Evolutionary conservation across 768 basidiomycete genomes (phyloP), one percentile per base, ranked within the genome.

Genomic region (Hericium rajendrae): DNA sequence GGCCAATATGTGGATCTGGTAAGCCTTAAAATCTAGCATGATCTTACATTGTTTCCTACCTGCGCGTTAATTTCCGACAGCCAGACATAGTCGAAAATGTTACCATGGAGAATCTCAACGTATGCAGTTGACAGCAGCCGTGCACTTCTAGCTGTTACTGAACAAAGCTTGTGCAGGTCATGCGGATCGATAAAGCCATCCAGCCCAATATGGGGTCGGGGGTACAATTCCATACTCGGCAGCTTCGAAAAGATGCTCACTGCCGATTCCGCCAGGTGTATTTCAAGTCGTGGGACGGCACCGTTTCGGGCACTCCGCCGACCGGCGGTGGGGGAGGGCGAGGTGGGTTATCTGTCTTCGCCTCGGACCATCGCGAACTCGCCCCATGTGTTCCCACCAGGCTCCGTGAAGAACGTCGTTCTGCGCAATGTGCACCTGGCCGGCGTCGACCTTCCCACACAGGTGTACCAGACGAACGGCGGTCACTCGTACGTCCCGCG

Each of bases 141-240:
- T 43, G 32, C 4, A 6, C 32, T 32, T 32, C 32, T 32, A 2
- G 32, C 32, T 32, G 32, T 32, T 10, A 32, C 32, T 32, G 32
- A 32, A 6, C 32, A 32, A 32, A 32, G 9, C 20, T 32, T 32
- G 32, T 12, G 18, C 51, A 80, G 78, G 70, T 81, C 59, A 68
- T 77, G 22, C 75, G 80, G 6, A 73, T 82, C 22, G 70, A 76
- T 58, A 63, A 76, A 1, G 67, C 68, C 18, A 70, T 79, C 9
- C 81, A 84, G 62, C 81, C 81, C 12, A 78, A 80, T 67, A 82
- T 82, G 79, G 70, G 65, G 1, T 75, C 73, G 54, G 82, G 79
- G 24, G 79, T 81, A 56, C 61, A 72, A 59, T 20, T 13, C 51
- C 20, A 4, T 32, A 11, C 12, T 13, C 20, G 12, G 18, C 24